Evolutionary conservation across 2,329 filamentous ascomycete genomes (phyloP).

Genomic region (Cordyceps sp.): DNA sequence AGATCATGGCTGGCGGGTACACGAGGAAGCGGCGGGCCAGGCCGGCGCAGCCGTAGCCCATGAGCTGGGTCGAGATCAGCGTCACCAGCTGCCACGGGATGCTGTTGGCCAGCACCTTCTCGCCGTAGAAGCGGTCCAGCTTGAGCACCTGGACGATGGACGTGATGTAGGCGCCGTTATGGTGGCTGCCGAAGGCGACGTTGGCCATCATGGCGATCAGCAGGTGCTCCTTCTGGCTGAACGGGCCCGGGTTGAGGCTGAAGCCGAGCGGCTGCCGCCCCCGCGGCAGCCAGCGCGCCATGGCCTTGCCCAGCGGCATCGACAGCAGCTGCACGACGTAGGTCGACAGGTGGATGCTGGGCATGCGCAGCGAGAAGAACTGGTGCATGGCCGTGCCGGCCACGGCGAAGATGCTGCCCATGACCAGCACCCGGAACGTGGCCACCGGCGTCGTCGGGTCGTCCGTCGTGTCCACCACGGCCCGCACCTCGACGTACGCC

Average conservation of each 20-base stretch:
- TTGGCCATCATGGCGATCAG: slow-evolving; percentile 41
- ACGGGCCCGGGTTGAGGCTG: slow-evolving; percentile 28
- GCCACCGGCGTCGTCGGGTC: slow-evolving; percentile 20
- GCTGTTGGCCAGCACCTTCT: slow-evolving; percentile 12
- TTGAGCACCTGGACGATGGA: slow-evolving; percentile 28
- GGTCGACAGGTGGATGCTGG: slow-evolving; percentile 20
- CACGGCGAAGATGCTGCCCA: slow-evolving; percentile 20
- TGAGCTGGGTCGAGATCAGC: slow-evolving; percentile 28
- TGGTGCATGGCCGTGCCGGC: slow-evolving; percentile 9
- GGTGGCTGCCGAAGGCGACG: slow-evolving; percentile 17
- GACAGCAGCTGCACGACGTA: slow-evolving; percentile 23
- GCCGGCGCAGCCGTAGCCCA: slow-evolving; percentile 35
- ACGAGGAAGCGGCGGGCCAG: slow-evolving; percentile 28
- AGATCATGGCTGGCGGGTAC: slow-evolving; percentile 29
- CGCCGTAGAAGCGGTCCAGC: slow-evolving; percentile 26
- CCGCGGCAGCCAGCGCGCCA: slow-evolving; percentile 10
- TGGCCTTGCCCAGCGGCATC: slow-evolving; percentile 18
- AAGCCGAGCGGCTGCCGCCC: slow-evolving; percentile 9
- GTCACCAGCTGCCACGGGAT: slow-evolving; percentile 29
- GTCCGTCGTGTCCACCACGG: slow-evolving; percentile 25
- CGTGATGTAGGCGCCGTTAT: slow-evolving; percentile 23
- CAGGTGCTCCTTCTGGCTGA: slow-evolving; percentile 37
- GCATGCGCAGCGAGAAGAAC: slow-evolving; percentile 24
- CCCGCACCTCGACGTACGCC: slow-evolving; percentile 24
- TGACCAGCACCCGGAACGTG: slow-evolving; percentile 22